A percentile compares a stretch with the other conserved stretches of the same genome.
Evolutionary conservation across 179 eudicot species (phyloP).

Genomic region (Silene coronaria): DNA sequence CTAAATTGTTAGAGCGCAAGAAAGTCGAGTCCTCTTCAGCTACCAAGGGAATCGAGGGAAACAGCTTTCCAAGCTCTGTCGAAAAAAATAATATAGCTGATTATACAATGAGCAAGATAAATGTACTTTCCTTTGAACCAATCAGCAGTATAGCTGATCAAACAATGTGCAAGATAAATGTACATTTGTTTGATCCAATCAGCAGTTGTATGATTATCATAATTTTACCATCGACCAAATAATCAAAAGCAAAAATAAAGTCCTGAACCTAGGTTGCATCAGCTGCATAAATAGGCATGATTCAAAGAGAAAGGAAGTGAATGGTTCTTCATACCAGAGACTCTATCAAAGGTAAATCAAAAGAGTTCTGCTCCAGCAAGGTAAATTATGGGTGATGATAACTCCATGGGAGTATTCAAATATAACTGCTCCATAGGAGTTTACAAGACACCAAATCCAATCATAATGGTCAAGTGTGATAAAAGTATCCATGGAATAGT

Average conservation of each 20-base stretch:
- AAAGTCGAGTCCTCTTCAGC: constrained; percentile 94
- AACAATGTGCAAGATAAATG: not conserved
- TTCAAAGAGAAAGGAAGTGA: not conserved
- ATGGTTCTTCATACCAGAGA: not conserved
- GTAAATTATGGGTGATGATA: too few relatives aligned
- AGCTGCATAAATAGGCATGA: not conserved
- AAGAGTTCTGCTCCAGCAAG: too few relatives aligned
- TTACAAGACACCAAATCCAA: too few relatives aligned
- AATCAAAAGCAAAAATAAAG: not conserved
- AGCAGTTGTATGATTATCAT: not conserved
- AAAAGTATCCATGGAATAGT: too few relatives aligned
- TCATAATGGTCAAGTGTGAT: too few relatives aligned
- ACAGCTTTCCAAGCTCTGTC: constrained; percentile 58
- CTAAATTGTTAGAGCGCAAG: constrained; percentile 69
- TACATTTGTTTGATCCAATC: not conserved
- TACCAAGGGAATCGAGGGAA: constrained; percentile 84
- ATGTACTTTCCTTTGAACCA: not conserved
- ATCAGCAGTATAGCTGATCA: not conserved
- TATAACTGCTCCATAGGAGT: too few relatives aligned
- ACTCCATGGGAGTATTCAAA: too few relatives aligned
- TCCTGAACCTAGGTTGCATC: not conserved
- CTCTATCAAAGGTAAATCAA: not conserved
- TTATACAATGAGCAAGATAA: not conserved
- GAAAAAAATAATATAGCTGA: constrained; percentile 9
- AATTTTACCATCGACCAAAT: not conserved